Evolutionary conservation across 2,329 filamentous ascomycete genomes (phyloP), one percentile per base, ranked within the genome.

Genomic region (Trichoderma brevicompactum): DNA sequence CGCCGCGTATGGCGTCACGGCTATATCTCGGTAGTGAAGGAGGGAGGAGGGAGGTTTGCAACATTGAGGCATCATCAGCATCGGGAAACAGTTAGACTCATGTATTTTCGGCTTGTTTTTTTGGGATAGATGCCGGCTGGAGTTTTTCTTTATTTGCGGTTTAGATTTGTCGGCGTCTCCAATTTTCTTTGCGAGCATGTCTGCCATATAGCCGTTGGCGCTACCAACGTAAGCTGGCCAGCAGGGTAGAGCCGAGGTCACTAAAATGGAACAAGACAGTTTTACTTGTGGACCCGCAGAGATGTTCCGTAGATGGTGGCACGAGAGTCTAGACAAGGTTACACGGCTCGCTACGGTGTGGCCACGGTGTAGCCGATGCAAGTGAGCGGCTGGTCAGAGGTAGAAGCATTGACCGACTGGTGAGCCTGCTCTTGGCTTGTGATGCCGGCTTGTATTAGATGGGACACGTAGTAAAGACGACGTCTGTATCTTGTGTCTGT

Each of bases 21-120:
- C 49, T 54, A 38, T 60, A 49, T 50, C 19, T 54, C 40, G 59
- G 59, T 17, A 32, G 41, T 15, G 49, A 8, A 23, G 28, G 40
- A 8, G 17, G 32, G 34, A 50, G 41, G 40, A 44, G 49, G 52
- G 59, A 54, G 38, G 34, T 52, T 53, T 50, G 28, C 41, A 23
- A 15, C 44, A 54, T 63, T 63, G 59, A 55, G 43, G 64, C 46
- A 63, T 50, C 55, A 55, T 58, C 46, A 55, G 64, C 64, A 65
- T 65, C 19, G 64, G 55, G 56, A 28, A 28, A 52, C 36, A 34
- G 44, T 49, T 63, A 63, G 43, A 66, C 58, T 55, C 59, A 23
- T 66, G 64, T 66, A 66, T 55, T 54, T 55, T 63, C 34, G 52
- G 49, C 28, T 50, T 46, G 38, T 43, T 50, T 62, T 46, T 49